Conservation (phyloP, 2,329 filamentous ascomycete genomes). For the Cytospora paraplurivora region DNA sequence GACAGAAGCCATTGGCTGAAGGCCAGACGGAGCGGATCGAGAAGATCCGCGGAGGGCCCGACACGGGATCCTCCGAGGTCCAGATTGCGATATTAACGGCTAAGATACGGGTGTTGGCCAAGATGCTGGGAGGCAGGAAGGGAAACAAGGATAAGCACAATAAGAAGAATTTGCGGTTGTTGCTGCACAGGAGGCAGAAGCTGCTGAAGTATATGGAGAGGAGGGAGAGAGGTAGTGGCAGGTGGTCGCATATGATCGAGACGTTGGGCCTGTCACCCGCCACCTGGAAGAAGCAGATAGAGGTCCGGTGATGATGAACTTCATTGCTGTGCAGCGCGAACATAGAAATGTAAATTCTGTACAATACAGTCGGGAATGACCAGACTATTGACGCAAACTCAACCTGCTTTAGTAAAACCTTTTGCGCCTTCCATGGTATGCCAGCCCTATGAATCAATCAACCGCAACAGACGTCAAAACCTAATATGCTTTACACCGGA, state of each 20-base stretch:
- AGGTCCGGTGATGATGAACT: constrained; percentile 44
- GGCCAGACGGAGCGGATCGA: constrained; percentile 45
- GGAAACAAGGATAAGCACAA: constrained; percentile 90
- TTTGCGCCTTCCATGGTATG: constrained; percentile 36
- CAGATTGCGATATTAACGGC: constrained; percentile 93
- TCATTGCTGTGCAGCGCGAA: constrained; percentile 33
- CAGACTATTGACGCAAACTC: constrained; percentile 25
- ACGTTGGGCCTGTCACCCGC: constrained; percentile 84
- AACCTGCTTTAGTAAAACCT: constrained; percentile 24
- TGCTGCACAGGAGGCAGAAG: constrained; percentile 90
- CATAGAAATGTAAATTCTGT: constrained; percentile 48
- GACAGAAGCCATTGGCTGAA: constrained; percentile 57
- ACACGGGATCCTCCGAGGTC: constrained; percentile 96
- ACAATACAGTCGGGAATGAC: constrained; percentile 44
- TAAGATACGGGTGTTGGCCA: constrained; percentile 82
- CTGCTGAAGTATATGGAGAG: constrained; percentile 81
- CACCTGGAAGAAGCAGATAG: constrained; percentile 90
- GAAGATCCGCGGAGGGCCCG: constrained; percentile 72
- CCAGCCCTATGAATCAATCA: constrained; percentile 21
- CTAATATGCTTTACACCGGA: constrained; percentile 21
- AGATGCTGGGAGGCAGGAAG: constrained; percentile 66
- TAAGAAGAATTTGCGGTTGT: constrained; percentile 81
- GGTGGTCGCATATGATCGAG: constrained; percentile 85
- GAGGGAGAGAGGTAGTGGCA: constrained; percentile 86
- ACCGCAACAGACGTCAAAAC: constrained; percentile 18